Base-by-base conservation (phyloP, 2,329 filamentous ascomycete genomes). In the Fusarium sp. region DNA sequence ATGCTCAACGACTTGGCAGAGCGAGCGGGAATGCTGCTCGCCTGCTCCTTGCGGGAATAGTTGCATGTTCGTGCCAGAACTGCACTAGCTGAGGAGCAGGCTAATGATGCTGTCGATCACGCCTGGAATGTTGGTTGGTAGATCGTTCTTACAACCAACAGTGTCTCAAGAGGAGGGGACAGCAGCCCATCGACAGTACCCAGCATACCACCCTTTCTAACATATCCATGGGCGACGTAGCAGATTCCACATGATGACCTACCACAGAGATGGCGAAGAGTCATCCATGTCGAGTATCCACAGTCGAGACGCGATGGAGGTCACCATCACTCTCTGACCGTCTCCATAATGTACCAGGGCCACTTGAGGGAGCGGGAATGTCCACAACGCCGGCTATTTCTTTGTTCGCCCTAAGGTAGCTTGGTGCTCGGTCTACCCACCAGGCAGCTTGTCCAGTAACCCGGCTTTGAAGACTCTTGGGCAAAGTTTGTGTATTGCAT, bases 121-220 rank as follows among this genome's bases (percentile, higher is more conserved):
- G 37, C 10, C 30, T 48, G 58, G 62, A 70, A 67, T 70, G 62
- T 27, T 43, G 3, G 28, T n/a, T 34, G 41, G 53, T 34, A 53
- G 36, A 63, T 63, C 53, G 18, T 18, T 39, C 30, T 41, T 44
- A 37, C 40, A 56, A 15, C 53, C 62, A 67, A 70, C 50, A 48
- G 28, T 43, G 63, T 64, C 53, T 60, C 47, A 27, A 10, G 11
- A 18, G 1, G 13, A 34, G 39, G 16, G 16, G 47, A 50, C 4
- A 18, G 18, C 47, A 18, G 37, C 48, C 15, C 37, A 27, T 37
- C 48, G 27, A 23, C 31, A 15, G 48, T 13, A 51, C 37, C 48
- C 11, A 39, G 37, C 13, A 34, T 9, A 3, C 31, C 4, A 3
- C 31, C 9, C 12, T 9, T 34, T 12, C 31, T 34, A 12, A 9